A percentile compares a stretch with the other conserved stretches of the same genome.
These are phyloP conservation scores for Tuber brumale DNA, from an alignment of 495 filamentous ascomycete species.

Conservation along the genomic window DNA sequence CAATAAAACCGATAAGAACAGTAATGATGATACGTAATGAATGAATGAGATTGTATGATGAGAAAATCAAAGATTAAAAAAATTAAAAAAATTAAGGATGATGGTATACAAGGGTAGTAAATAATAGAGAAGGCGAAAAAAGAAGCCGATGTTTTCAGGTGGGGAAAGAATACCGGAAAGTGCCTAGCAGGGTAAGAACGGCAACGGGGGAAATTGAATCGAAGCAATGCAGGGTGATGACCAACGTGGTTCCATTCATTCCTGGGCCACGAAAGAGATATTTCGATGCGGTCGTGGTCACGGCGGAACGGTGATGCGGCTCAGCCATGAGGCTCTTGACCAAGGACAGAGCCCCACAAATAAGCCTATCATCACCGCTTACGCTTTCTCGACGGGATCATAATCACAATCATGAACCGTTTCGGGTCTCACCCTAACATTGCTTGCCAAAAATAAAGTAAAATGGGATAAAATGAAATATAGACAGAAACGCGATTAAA, in stretches of 20 bases:
- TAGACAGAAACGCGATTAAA: slow-evolving; percentile 13
- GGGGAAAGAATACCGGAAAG: not conserved
- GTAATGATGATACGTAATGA: not conserved
- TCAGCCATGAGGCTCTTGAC: slow-evolving; percentile 36
- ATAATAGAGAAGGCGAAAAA: not conserved
- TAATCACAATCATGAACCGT: slow-evolving; percentile 30
- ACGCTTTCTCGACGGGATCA: slow-evolving; percentile 29
- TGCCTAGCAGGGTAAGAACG: not conserved
- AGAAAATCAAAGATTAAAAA: not conserved
- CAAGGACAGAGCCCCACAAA: slow-evolving; percentile 39
- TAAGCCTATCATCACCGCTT: slow-evolving; percentile 17
- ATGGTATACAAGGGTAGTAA: not conserved
- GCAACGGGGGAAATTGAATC: not conserved
- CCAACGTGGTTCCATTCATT: slow-evolving; percentile 39
- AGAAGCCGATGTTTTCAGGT: not conserved
- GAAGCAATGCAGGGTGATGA: slow-evolving; percentile 33
- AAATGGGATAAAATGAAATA: slow-evolving; percentile 20
- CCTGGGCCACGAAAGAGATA: slow-evolving; percentile 25
- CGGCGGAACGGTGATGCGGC: slow-evolving; percentile 32
- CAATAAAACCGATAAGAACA: not conserved
- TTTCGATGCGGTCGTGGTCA: slow-evolving; percentile 25
- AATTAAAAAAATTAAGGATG: not conserved
- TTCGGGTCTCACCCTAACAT: slow-evolving; percentile 16
- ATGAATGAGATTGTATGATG: not conserved
- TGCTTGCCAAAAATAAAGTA: slow-evolving; percentile 11